Conservation (phyloP, 208 protist species). For the Crithidia thermophila region DNA sequence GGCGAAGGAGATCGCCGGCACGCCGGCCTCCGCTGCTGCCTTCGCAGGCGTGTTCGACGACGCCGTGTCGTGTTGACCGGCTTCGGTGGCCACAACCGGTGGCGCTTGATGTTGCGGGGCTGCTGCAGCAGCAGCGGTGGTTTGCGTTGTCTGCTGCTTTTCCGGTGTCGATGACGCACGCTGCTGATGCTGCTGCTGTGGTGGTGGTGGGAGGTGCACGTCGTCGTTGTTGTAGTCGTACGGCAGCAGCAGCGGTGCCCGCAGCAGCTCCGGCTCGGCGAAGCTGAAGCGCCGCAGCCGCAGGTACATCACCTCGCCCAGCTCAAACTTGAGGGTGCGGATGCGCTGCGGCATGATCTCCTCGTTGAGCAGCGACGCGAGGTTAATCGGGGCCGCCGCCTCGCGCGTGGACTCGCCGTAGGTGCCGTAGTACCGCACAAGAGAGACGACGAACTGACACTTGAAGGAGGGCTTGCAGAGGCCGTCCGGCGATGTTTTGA, state of each 20-base stretch:
- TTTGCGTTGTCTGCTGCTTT: background rate
- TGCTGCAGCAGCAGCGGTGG: background rate
- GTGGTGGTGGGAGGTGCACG: conserved; percentile 18
- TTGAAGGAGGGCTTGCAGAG: conserved; percentile 79
- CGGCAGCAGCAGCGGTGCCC: conserved; percentile 52
- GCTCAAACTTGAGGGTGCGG: conserved; percentile 46
- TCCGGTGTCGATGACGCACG: background rate
- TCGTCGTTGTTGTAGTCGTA: conserved; percentile 63
- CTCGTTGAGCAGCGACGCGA: conserved; percentile 59
- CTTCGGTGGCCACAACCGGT: too few relatives aligned
- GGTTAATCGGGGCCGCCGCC: conserved; percentile 36
- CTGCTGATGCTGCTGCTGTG: conserved; percentile 1
- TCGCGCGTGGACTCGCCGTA: conserved; percentile 34
- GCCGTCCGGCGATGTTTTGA: conserved; percentile 63
- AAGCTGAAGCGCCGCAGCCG: conserved; percentile 59
- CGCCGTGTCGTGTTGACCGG: too few relatives aligned
- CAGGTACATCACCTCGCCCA: conserved; percentile 62
- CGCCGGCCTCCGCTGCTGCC: too few relatives aligned
- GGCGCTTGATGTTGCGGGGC: too few relatives aligned
- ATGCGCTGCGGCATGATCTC: conserved; percentile 50
- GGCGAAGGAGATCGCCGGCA: too few relatives aligned
- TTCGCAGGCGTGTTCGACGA: too few relatives aligned
- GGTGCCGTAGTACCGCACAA: conserved; percentile 43
- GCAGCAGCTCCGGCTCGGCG: conserved; percentile 34
- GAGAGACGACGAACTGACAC: conserved; percentile 53